These are phyloP conservation scores for Cerioporus squamosus DNA, from an alignment of 1,284 basidiomycete genomes.

Conservation along the genomic window DNA sequence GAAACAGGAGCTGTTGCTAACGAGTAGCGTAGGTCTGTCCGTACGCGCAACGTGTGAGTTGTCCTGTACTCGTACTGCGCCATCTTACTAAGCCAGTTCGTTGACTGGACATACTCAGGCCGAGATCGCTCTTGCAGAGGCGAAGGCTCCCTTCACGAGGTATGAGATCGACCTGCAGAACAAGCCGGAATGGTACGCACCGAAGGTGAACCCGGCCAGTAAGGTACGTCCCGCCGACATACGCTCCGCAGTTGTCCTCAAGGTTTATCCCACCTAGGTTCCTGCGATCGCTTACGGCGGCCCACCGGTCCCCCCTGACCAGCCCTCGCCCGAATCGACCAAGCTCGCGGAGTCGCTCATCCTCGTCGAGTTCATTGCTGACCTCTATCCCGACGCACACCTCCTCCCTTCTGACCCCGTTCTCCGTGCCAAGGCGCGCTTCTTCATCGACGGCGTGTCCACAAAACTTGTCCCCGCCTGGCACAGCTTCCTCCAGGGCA, in stretches of 20 bases:
- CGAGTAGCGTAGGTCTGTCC: constrained; percentile 1
- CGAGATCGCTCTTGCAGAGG: constrained; percentile 18
- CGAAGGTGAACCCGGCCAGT: constrained; percentile 41
- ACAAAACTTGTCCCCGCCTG: constrained; percentile 45
- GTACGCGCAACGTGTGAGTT: constrained; percentile 9
- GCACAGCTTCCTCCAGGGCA: constrained; percentile 31
- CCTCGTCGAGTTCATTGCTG: constrained; percentile 63
- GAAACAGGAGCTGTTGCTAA: too few species aligned
- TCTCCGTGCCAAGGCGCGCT: constrained; percentile 54
- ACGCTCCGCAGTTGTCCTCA: not conserved
- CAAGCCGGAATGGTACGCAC: constrained; percentile 42
- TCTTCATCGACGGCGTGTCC: constrained; percentile 58
- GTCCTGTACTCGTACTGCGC: not conserved
- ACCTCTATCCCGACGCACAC: constrained; percentile 47
- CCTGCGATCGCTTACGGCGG: constrained; percentile 62
- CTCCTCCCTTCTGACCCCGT: constrained; percentile 58
- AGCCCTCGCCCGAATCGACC: constrained; percentile 56
- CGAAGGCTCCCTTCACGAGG: constrained; percentile 23
- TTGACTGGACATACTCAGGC: not conserved
- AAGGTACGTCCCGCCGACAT: constrained; percentile 30
- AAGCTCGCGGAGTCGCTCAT: constrained; percentile 66
- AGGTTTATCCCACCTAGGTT: constrained; percentile 28
- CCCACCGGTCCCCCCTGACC: constrained; percentile 48
- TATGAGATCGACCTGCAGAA: constrained; percentile 33
- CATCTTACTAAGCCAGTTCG: too few species aligned